Base-by-base conservation (phyloP, 306 rosid species). In the Vigna trinervia region DNA sequence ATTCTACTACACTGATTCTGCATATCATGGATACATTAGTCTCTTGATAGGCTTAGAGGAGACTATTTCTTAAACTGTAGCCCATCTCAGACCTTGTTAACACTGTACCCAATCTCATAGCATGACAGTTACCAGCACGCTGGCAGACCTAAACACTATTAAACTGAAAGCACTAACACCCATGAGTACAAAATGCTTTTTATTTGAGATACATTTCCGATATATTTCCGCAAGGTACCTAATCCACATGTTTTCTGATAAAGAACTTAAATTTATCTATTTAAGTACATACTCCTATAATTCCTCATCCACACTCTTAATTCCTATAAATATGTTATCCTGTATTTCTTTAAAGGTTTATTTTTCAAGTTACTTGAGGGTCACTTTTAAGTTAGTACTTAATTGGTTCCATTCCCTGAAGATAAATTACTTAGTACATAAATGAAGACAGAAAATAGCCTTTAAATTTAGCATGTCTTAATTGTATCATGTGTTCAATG, bases 401-500 rank as follows among this genome's bases (percentile, higher is more conserved):
- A 58, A 77, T 43, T 51, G 75, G 53, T 58, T 73, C 46, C 10
- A 39, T 26, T 58, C 45, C 34, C 26, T 43, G 23, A 53, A 17
- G 39, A 72, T 51, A 12, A 23, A 23, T 73, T 41, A 22, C 26
- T 22, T 8, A 22, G 39, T 14, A 23, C 36, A 20, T 20, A 72
- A 20, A 14, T 39, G 19, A 5, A 10, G 12, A 60, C n/a, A 43
- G 10, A 46, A 15, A 59, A 19, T 14, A 46, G 20, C 60, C 47
- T 8, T 23, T 23, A 14, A 39, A 43, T 58, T 59, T 41, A 23
- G 26, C 48, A 56, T 46, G 48, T 13, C 53, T 54, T 54, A 19
- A 41, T 47, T 41, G 81, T 57, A 46, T 17, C 23, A 72, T 13
- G 11, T n/a, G 15, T 58, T 58, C 64, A 12, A 69, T 53, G 68